Base-by-base conservation (phyloP, 2,329 filamentous ascomycete species). In the Rutstroemia sp. region DNA sequence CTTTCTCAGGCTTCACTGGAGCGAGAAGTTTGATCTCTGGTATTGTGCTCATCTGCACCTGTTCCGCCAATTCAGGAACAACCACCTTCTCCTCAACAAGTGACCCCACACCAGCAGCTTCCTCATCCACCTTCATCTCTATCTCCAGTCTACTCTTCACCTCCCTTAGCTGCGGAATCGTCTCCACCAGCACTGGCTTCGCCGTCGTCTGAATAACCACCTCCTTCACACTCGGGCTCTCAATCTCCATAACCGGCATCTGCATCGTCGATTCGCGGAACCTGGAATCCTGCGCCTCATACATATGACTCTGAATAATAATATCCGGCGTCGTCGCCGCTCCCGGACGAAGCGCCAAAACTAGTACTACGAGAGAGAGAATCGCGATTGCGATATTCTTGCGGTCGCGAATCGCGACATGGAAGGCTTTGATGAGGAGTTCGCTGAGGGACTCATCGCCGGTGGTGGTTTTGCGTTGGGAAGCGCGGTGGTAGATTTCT, bases 321-420 rank as follows among this genome's bases (percentile, higher is more conserved):
- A 38, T 38, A 56, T 56, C 47, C n/a, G 47, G 39, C 6, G 14
- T 44, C 8, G 27, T 2, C 17, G 27, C n/a, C 3, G 17, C 12
- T 8, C 42, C 56, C 5, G 66, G 60, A 34, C 58, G 61, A 5
- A 69, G n/a, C 1, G 79, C 77, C 9, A 84, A 71, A 27, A 81
- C 55, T 14, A 83, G 61, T 2, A 83, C 75, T n/a, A 85, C 65
- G 2, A 79, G 57, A 54, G 78, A 76, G 51, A 86, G 70, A 0
- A 80, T 64, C 5, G 74, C 71, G 25, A 86, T 84, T n/a, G 76
- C 70, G 9, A 84, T 66, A 56, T 85, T 86, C 70, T 79, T 83
- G 57, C 75, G 75, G 62, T 86, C 82, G 48, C 77, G 75, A 63
- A 85, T 64, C 17, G 80, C 67, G 7, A 85, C 77, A 34, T 76